Percentiles rank a stretch among this genome's conserved stretches.
These are phyloP conservation scores for Scheffersomyces amazonensis DNA, from an alignment of 805 yeast genomes.

Conservation along the genomic window DNA sequence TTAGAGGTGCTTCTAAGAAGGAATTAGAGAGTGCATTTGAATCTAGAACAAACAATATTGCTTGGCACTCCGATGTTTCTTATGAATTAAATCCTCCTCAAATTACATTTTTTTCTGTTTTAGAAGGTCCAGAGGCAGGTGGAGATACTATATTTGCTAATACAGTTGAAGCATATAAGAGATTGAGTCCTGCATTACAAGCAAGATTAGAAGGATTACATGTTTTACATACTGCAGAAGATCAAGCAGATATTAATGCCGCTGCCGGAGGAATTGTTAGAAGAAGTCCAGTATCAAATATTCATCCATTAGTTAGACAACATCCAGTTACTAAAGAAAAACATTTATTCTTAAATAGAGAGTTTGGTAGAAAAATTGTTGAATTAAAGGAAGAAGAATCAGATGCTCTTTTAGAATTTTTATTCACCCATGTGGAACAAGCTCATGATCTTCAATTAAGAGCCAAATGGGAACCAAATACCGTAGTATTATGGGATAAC, in stretches of 20 bases:
- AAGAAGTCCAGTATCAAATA: conserved; percentile 29
- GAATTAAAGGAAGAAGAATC: conserved; percentile 36
- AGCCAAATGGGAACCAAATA: conserved; percentile 34
- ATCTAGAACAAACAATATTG: conserved; percentile 26
- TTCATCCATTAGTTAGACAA: conserved; percentile 33
- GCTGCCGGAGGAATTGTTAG: conserved; percentile 31
- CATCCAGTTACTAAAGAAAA: conserved; percentile 34
- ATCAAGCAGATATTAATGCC: conserved; percentile 26
- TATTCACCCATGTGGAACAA: conserved; percentile 29
- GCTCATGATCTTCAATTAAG: conserved; percentile 36
- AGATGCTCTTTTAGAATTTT: conserved; percentile 24
- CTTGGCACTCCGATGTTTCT: conserved; percentile 37
- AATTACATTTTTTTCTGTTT: conserved; percentile 29
- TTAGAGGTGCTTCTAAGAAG: conserved; percentile 26
- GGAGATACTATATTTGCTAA: conserved; percentile 39
- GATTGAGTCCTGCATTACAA: conserved; percentile 35
- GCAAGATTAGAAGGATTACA: conserved; percentile 29
- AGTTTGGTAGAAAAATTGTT: conserved; percentile 32
- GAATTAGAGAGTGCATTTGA: conserved; percentile 26
- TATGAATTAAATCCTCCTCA: conserved; percentile 37
- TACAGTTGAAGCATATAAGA: conserved; percentile 33
- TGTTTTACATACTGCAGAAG: conserved; percentile 31
- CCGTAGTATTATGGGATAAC: conserved; percentile 37
- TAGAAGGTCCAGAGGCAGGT: conserved; percentile 35
- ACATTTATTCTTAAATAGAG: conserved; percentile 27